Percentiles rank a stretch among this genome's conserved stretches.
Conservation (phyloP, 495 filamentous ascomycete species). For the Trichocladium uniseriatum region DNA sequence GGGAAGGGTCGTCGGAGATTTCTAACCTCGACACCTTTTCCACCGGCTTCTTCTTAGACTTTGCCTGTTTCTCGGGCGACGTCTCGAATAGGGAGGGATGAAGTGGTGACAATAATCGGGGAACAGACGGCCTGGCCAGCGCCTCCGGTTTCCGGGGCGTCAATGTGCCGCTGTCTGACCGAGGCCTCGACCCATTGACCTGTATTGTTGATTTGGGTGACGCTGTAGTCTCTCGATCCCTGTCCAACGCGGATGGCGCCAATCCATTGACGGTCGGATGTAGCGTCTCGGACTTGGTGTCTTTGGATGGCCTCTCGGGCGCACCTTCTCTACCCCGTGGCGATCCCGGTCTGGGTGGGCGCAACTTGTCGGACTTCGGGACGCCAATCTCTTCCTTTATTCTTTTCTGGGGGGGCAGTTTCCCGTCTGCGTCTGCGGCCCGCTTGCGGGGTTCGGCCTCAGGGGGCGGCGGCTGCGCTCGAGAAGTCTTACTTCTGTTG, state of each 20-base stretch:
- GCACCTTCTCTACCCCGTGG: slow-evolving; percentile 14
- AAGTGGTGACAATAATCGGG: slow-evolving; percentile 34
- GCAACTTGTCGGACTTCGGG: slow-evolving; percentile 19
- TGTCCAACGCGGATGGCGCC: slow-evolving; percentile 15
- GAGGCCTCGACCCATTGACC: slow-evolving; percentile 34
- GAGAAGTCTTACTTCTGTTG: slow-evolving; percentile 15
- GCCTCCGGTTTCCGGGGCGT: slow-evolving; percentile 30
- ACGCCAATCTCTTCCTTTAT: slow-evolving; percentile 24
- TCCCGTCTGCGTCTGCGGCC: slow-evolving; percentile 28
- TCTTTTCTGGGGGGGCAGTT: slow-evolving; percentile 30
- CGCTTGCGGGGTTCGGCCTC: slow-evolving; percentile 34
- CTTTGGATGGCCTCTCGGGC: slow-evolving; percentile 23
- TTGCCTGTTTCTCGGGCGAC: slow-evolving; percentile 20
- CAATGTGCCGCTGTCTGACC: slow-evolving; percentile 22
- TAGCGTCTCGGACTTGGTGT: slow-evolving; percentile 15
- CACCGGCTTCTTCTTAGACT: slow-evolving; percentile 21
- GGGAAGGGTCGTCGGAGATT: slow-evolving; percentile 15
- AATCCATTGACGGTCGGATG: slow-evolving; percentile 30
- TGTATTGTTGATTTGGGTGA: slow-evolving; percentile 35
- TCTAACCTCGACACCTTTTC: slow-evolving; percentile 26
- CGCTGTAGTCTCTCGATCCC: slow-evolving; percentile 25
- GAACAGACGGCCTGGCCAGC: slow-evolving; percentile 23
- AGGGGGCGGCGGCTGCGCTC: slow-evolving; percentile 12
- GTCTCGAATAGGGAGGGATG: slow-evolving; percentile 29
- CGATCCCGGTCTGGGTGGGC: slow-evolving; percentile 19